Percentiles rank a stretch among this genome's conserved stretches.
Evolutionary conservation across 78 protist species (phyloP).

Genomic region (Protostelium mycophagum): DNA sequence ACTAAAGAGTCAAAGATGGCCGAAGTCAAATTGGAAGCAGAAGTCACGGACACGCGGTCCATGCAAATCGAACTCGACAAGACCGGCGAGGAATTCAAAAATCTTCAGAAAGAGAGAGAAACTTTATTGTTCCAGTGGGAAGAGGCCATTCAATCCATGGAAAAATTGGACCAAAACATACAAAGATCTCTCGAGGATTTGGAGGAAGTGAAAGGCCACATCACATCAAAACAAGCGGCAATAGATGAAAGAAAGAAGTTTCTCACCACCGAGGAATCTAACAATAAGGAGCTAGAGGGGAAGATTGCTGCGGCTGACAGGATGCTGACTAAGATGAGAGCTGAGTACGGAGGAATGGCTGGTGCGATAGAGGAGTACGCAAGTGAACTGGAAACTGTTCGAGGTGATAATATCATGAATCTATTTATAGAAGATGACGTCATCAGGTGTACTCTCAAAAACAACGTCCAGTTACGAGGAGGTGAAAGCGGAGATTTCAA

Average conservation of each 20-base stretch:
- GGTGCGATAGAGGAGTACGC: background rate
- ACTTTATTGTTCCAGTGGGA: conserved; percentile 60
- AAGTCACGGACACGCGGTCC: conserved; percentile 72
- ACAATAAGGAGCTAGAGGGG: conserved; percentile 1
- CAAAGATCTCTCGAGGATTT: background rate
- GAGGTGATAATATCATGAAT: background rate
- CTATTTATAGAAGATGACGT: background rate
- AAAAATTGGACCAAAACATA: conserved; percentile 37
- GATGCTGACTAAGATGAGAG: background rate
- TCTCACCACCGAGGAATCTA: background rate
- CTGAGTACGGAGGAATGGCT: background rate
- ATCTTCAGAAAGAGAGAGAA: conserved; percentile 55
- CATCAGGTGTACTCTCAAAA: background rate
- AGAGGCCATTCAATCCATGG: conserved; percentile 41
- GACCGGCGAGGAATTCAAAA: conserved; percentile 66
- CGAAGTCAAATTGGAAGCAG: conserved; percentile 28
- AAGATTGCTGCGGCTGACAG: background rate
- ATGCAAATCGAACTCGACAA: conserved; percentile 75
- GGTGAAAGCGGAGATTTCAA: background rate
- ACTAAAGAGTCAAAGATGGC: conserved; percentile 16
- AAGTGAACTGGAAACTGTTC: background rate
- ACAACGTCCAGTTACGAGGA: background rate
- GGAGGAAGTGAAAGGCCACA: conserved; percentile 5
- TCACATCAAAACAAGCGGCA: background rate
- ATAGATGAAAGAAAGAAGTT: background rate